Evolutionary conservation across 805 yeast species (phyloP), one percentile per base, ranked within the genome.

Genomic region (Torulaspora indica): DNA sequence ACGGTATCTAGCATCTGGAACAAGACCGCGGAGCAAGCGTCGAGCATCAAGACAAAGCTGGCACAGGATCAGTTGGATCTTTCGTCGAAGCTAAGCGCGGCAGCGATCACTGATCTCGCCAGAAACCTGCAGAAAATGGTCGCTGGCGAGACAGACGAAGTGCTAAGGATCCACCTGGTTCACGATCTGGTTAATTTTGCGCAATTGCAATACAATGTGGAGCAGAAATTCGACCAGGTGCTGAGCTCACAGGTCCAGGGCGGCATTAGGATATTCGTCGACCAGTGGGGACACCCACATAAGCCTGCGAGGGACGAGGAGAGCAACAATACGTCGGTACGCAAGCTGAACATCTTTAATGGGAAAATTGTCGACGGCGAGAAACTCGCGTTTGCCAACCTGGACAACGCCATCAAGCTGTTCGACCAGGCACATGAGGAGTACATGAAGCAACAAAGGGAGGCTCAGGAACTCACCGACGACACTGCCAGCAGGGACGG

Each of bases 301-400:
- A 42, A 36, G 25, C 15, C 40, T 2, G 41, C 35, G 20, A 42
- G 15, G 3, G 45, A 13, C 9, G 45, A 38, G 12, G 23, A 10
- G 8, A 18, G 10, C 34, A 8, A 9, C 17, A 8, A 38, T 7
- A 35, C 41, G 14, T 23, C 42, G 12, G 60, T 61, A 46, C 71
- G 75, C 24, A 77, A 77, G 38, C 74, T 91, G 55, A 82, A 83
- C 49, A 63, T 85, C 53, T 87, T 89, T 60, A 69, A 74, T 15
- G 97, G 97, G 7, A 83, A 84, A 51, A 57, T 79, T 1, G 76
- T 79, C 35, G 95, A 88, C 62, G 97, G 93, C 10, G 95, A 85
- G 57, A 91, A 93, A 63, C 75, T 93, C 47, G 84, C 95, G 32
- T 74, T 78, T 56, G 98, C 97, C 3, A 90, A 88, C 59, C 73